A percentile compares a stretch with the other conserved stretches of the same genome.
These are phyloP conservation scores for Lepidopterella palustris DNA, from an alignment of 495 filamentous ascomycete species.

Conservation along the genomic window DNA sequence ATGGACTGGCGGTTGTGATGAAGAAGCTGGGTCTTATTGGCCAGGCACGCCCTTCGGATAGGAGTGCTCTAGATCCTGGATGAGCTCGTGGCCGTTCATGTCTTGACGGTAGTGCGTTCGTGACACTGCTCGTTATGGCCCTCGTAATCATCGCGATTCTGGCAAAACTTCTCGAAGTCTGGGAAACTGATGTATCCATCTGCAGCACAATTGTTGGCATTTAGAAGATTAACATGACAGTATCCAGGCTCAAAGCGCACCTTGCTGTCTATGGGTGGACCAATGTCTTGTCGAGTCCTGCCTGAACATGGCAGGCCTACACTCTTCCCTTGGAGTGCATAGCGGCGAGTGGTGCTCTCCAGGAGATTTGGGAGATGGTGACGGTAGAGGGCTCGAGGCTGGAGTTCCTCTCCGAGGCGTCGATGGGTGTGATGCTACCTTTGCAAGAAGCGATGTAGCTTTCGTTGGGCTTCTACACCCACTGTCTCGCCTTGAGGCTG, in stretches of 20 bases:
- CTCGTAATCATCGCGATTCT: slow-evolving; percentile 21
- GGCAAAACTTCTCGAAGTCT: slow-evolving; percentile 40
- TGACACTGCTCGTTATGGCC: slow-evolving; percentile 10
- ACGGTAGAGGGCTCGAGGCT: slow-evolving; percentile 10
- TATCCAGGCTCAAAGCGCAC: slow-evolving; percentile 4
- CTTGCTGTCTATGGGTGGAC: slow-evolving; percentile 19
- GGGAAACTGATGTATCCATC: slow-evolving; percentile 47
- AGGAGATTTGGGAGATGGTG: slow-evolving; percentile 6
- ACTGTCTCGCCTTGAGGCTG: slow-evolving; percentile 20
- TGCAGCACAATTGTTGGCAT: slow-evolving; percentile 23
- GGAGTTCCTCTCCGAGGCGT: slow-evolving; percentile 22
- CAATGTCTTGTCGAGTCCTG: slow-evolving; percentile 24
- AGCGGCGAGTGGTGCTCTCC: slow-evolving; percentile 16
- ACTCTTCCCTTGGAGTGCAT: slow-evolving; percentile 4
- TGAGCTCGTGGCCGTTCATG: slow-evolving; percentile 9
- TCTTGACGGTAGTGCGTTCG: slow-evolving; percentile 22
- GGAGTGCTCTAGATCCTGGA: background rate
- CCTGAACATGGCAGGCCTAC: slow-evolving; percentile 17
- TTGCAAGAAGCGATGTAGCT: slow-evolving; percentile 33
- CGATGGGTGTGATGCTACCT: slow-evolving; percentile 29
- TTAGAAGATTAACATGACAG: background rate
- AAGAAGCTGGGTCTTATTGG: background rate
- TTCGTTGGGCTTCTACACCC: slow-evolving; percentile 23
- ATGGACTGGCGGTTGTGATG: background rate
- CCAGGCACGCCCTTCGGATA: background rate